These are phyloP conservation scores for Phaeosphaeria sp. DNA, from an alignment of 2,329 filamentous ascomycete species.

Conservation along the genomic window DNA sequence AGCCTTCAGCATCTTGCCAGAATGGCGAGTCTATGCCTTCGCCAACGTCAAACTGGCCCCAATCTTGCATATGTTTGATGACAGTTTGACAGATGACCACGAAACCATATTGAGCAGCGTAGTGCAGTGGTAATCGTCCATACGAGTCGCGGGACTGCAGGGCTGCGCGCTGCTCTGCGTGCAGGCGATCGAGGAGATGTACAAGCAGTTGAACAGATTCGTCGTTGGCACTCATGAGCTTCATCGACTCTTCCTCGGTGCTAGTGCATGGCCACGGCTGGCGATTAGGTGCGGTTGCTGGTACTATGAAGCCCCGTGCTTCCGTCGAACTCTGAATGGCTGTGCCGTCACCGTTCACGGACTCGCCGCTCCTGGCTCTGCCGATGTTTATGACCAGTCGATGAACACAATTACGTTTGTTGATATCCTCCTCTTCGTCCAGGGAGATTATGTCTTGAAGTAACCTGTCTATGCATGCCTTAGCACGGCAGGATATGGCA, in stretches of 20 bases:
- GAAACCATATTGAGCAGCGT: constrained; percentile 93
- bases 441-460: constrained; percentile 73
- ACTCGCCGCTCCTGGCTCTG: constrained; percentile 68
- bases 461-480: constrained; percentile 73
- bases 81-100: constrained; percentile 88
- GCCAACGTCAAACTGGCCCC: constrained; percentile 84
- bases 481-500: constrained; percentile 74
- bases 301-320: constrained; percentile 77
- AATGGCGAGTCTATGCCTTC: constrained; percentile 84
- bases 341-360: constrained; percentile 56
- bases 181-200: constrained; percentile 72
- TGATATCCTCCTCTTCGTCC: constrained; percentile 90
- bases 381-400: constrained; percentile 92
- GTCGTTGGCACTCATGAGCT: constrained; percentile 72
- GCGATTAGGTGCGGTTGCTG: constrained; percentile 72
- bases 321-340: constrained; percentile 60
- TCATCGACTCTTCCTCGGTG: constrained; percentile 68
- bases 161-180: constrained; percentile 69
- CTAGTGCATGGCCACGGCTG: constrained; percentile 68
- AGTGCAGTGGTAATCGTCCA: constrained; percentile 86
- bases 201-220: constrained; percentile 74
- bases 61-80: constrained; percentile 86
- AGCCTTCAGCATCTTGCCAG: constrained; percentile 94
- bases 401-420: constrained; percentile 91
- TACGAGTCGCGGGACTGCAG: constrained; percentile 76